Base-by-base conservation (phyloP, 257 asterid genomes). In the Salvia splendens region DNA sequence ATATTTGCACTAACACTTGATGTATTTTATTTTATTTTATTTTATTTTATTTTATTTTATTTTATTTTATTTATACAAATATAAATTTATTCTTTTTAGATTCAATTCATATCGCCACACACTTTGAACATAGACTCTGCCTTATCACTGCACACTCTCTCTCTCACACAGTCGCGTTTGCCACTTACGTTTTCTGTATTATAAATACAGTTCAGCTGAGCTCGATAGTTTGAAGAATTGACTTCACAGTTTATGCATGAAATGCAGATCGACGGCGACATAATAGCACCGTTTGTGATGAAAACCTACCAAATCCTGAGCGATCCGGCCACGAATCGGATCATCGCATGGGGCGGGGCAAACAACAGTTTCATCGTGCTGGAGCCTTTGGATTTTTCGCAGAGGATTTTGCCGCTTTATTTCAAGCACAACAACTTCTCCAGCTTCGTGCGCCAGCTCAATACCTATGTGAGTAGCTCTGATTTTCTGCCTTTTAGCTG, bases 401-500 rank as follows among this genome's bases (percentile, higher is more conserved):
- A 82, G 71, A 58, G 71, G 68, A 82, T 91, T 67, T 71, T 91
- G 72, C 96, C 96, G 30, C 79, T 71, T 0, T 91, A 79, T 59
- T 91, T 91, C 70, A 91, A 91, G 81, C 98, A 91, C 78, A 85
- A 81, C 67, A 91, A 91, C 76, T 91, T 91, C 89, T 91, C 96
- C 42, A 91, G 98, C 81, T 91, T 91, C 48, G 87, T 91, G 61
- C 96, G 98, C 40, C 98, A 91, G 80, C 93, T 91, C 76, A 91
- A 91, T 57, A 88, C 98, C 35, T 88, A 91, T 64, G 98, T 91
- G 60, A 82, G 96, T 82, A 10, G 6, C 60, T 24, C 30, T 33
- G 38, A 33, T 33, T 33, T 33, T 33, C 4, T 3, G 24, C 24
- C 24, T 24, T 24, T 24, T 24, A 24, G 30, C 3, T 24, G 30